phyloP scores from a whole-genome alignment of 257 asterid genomes.

The Nicotiana obtusifolia region DNA sequence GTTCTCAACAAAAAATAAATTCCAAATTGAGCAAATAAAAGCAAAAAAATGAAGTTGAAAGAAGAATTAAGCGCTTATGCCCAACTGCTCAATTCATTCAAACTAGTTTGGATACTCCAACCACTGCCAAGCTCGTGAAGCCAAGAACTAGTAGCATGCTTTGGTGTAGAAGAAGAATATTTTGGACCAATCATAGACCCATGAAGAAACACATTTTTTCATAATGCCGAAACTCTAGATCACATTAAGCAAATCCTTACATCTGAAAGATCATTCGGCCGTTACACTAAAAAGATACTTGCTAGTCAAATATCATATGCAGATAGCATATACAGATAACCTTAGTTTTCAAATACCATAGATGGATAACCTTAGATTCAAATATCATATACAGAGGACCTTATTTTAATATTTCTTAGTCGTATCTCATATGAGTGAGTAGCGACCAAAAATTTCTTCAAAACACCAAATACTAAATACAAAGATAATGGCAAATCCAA shows the following conservation, averaged over 20 bases:
- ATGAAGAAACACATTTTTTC: not conserved
- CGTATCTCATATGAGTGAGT: not conserved
- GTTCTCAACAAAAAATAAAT: not conserved
- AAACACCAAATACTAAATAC: not conserved
- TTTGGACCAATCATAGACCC: not conserved
- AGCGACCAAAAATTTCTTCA: not conserved
- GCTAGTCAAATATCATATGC: not conserved
- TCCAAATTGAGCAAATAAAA: not conserved
- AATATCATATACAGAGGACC: not conserved
- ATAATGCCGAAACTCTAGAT: not conserved
- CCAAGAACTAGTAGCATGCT: not conserved
- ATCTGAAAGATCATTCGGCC: not conserved
- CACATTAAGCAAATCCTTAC: slow-evolving; percentile 2
- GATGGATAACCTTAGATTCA: not conserved
- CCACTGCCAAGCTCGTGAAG: not conserved
- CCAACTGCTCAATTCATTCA: not conserved
- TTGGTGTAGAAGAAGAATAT: not conserved
- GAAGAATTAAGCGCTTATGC: not conserved
- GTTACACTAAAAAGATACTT: no score
- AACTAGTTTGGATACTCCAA: not conserved
- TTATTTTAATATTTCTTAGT: not conserved
- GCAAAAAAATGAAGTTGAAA: not conserved
- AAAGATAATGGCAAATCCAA: not conserved
- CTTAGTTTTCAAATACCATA: not conserved
- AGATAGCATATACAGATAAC: no score